Conservation (phyloP, 176 grass and related monocot genomes). For the Rhynchospora tenuis region DNA sequence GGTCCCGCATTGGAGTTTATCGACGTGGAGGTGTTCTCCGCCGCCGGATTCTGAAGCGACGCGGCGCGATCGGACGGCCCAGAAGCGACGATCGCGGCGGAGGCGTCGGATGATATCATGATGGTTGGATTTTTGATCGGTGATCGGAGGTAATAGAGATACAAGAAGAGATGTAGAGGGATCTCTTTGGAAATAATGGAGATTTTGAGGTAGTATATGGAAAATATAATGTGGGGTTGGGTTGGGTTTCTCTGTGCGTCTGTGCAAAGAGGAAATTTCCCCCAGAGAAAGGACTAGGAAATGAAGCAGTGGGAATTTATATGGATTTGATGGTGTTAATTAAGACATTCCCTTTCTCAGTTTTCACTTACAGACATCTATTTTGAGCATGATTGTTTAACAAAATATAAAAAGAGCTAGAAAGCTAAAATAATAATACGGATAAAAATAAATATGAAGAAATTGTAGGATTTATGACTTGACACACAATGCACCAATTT, state of each 20-base stretch:
- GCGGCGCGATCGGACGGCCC: slow-evolving; percentile 2
- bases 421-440: not conserved
- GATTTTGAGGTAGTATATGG: not conserved
- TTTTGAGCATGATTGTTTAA: no score
- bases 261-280: not conserved
- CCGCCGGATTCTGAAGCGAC: slow-evolving; percentile 8
- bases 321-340: not conserved
- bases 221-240: not conserved
- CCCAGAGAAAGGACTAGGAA: not conserved
- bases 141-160: not conserved
- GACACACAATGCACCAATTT: not conserved
- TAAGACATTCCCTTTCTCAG: no score
- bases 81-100: not conserved
- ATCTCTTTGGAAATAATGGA: not conserved
- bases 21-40: not conserved
- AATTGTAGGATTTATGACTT: not conserved
- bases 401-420: not conserved
- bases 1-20: slow-evolving; percentile 43
- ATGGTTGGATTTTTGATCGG: not conserved
- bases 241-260: no score
- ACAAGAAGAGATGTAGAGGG: not conserved
- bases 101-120: slow-evolving; percentile 7
- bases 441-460: not conserved
- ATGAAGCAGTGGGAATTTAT: not conserved
- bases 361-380: no score